Evolutionary conservation across 2,329 filamentous ascomycete species (phyloP).

Genomic region (Ceratocystis ficicola): DNA sequence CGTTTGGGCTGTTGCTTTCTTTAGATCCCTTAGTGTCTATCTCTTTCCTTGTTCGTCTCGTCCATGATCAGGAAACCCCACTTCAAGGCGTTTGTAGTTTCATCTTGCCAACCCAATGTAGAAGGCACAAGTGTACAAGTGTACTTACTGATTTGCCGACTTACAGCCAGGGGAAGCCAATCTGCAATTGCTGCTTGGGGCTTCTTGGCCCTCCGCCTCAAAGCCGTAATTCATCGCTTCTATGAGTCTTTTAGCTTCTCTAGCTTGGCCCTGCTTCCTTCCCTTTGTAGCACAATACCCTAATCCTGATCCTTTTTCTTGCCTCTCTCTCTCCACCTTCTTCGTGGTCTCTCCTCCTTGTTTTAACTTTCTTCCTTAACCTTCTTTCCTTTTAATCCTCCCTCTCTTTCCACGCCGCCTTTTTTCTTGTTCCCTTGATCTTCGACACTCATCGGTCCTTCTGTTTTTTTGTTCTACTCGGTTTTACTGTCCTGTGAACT

Average conservation of each 20-base stretch:
- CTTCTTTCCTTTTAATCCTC: slow-evolving; percentile 1
- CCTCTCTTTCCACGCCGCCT: background rate
- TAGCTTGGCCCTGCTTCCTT: background rate
- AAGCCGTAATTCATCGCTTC: background rate
- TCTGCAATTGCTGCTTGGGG: background rate
- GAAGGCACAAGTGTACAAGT: background rate
- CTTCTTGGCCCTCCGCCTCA: background rate
- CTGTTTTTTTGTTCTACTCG: slow-evolving; percentile 1
- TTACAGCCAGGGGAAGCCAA: background rate
- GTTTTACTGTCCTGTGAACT: slow-evolving; percentile 3
- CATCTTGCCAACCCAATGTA: background rate
- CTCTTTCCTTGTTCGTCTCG: background rate
- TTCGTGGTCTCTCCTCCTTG: slow-evolving; percentile 11
- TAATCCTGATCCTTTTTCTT: background rate
- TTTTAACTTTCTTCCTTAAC: slow-evolving; percentile 7
- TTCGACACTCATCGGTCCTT: background rate
- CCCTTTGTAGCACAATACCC: slow-evolving; percentile 1
- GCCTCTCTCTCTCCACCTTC: slow-evolving; percentile 6
- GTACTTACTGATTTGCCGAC: background rate
- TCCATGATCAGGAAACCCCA: background rate
- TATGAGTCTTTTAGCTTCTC: background rate
- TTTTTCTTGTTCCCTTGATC: background rate
- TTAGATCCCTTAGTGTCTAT: background rate
- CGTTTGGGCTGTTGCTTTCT: slow-evolving; percentile 4
- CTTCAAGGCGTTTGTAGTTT: background rate